Conservation (phyloP, 805 yeast genomes). For the Hanseniaspora clermontiae region DNA sequence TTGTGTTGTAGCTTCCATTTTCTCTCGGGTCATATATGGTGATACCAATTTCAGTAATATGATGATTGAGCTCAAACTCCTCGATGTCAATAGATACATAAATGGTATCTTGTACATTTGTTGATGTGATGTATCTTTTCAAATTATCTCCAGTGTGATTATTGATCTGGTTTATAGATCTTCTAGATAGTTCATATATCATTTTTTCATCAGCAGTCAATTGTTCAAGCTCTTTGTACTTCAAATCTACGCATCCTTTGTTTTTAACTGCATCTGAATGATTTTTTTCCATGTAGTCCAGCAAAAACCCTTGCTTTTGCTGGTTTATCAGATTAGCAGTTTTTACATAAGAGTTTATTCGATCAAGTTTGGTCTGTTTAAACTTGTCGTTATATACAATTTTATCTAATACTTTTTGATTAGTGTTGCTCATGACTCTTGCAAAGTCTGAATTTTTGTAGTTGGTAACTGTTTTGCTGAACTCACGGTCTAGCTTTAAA, state of each 20-base stretch:
- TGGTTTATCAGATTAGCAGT: background rate
- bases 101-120: slow-evolving; percentile 20
- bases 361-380: background rate
- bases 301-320: background rate
- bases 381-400: background rate
- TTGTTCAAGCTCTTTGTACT: background rate
- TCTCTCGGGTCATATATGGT: slow-evolving; percentile 43
- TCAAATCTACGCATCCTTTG: background rate
- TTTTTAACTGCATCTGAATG: background rate
- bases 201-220: background rate
- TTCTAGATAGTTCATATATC: background rate
- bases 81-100: slow-evolving; percentile 45
- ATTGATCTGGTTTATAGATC: background rate
- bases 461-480: background rate
- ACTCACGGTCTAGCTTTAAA: background rate
- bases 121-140: background rate
- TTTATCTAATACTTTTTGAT: background rate
- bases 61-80: slow-evolving; percentile 38
- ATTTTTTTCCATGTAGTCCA: background rate
- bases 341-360: background rate
- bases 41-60: slow-evolving; percentile 46
- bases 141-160: background rate
- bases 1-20: slow-evolving; percentile 29
- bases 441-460: background rate
- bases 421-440: background rate